Evolutionary conservation across 306 rosid genomes (phyloP).

Genomic region (Quercus mongolica): DNA sequence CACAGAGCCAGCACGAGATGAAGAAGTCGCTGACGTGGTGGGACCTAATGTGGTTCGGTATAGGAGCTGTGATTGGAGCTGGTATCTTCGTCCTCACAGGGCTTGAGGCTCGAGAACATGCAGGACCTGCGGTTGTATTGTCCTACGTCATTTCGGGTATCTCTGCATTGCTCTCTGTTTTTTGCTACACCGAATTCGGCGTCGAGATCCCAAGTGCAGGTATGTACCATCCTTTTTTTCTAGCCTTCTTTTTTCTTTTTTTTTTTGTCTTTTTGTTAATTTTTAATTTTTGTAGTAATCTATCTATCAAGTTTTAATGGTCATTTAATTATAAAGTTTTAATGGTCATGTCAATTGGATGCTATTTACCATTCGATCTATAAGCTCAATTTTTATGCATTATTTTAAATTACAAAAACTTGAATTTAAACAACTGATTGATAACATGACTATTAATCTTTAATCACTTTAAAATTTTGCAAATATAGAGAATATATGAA

Average conservation of each 20-base stretch:
- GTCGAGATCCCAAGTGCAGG: slow-evolving; percentile 91
- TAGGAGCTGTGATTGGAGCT: slow-evolving; percentile 86
- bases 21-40: slow-evolving; percentile 85
- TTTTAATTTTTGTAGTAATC: no score
- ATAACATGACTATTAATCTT: no score
- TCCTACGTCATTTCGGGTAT: slow-evolving; percentile 72
- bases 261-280: no score
- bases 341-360: no score
- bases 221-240: background rate
- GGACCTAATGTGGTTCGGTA: slow-evolving; percentile 88
- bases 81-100: slow-evolving; percentile 87
- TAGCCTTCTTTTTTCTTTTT: no score
- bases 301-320: no score
- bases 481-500: no score
- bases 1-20: slow-evolving; percentile 67
- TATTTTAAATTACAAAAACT: no score
- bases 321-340: no score
- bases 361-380: fast-evolving
- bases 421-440: no score
- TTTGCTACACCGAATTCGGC: slow-evolving; percentile 91
- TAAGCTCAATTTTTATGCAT: no score
- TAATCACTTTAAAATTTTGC: fast-evolving
- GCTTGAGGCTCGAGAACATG: slow-evolving; percentile 35
- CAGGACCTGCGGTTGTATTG: slow-evolving; percentile 78
- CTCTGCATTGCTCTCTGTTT: slow-evolving; percentile 93